Base-by-base conservation (phyloP, 495 filamentous ascomycete species). In the Venustampulla echinocandica region DNA sequence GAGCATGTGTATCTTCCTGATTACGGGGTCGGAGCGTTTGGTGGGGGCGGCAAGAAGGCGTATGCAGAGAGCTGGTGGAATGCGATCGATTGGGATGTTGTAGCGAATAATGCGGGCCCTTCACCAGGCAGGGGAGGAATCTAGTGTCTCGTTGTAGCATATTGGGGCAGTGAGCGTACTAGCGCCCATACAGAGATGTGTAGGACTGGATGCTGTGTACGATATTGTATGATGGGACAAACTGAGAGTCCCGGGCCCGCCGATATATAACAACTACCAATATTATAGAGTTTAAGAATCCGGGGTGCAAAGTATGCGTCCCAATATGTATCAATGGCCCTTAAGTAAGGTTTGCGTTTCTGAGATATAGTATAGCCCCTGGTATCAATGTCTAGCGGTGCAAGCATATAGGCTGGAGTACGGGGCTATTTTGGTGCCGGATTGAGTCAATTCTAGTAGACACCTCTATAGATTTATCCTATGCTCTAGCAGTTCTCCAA, bases 1-100 rank as follows among this genome's bases (percentile, higher is more conserved):
- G 82, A 96, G 70, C 92, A 98, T 64, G 84, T 81, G 1, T 98
- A 85, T 80, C 65, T 97, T 63, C 73, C 72, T 49, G 87, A 97
- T 61, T 95, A 81, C 58, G 87, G 87, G 20, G 69, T 95, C 36
- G 47, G 46, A 9, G 39, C 44, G 2, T 20, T 28, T 25, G 49
- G 42, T 4, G 40, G 18, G 1, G 68, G 64, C 28, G 87, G 86
- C 10, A 97, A 95, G 80, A 71, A 71, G 38, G 62, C 69, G 46
- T 98, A 76, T 65, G 69, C 89, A 41, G 73, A 84, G 68, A 65
- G 61, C 35, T 95, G 90, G 90, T 98, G 92, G 92, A 64, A 87
- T 24, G 64, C 62, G 22, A 80, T 98, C 44, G 77, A 98, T 66
- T 98, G 92, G 92, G 62, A 78, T 4, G 67, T 75, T 42, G 92